Conservation (phyloP, 768 basidiomycete genomes). For the Asterophora lycoperdoides region DNA sequence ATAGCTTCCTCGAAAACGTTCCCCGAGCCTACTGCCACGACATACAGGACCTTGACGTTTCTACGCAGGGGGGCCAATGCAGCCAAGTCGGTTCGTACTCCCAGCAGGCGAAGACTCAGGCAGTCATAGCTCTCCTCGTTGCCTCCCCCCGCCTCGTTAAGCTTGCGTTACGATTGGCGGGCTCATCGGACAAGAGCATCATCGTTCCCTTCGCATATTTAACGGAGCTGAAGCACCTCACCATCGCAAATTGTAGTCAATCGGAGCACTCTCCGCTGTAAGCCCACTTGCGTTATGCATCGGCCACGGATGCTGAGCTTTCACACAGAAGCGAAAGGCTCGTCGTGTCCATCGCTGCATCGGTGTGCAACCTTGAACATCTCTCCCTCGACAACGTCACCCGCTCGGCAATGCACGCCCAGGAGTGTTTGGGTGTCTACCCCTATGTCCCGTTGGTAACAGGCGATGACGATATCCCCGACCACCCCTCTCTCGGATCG, state of each 20-base stretch:
- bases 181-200: constrained; percentile 45
- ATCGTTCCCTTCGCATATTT: constrained; percentile 46
- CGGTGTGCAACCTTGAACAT: constrained; percentile 48
- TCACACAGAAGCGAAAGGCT: constrained; percentile 59
- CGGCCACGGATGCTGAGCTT: constrained; percentile 4
- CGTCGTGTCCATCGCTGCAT: constrained; percentile 63
- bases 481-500: constrained; percentile 48
- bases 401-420: constrained; percentile 63
- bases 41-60: constrained; percentile 52
- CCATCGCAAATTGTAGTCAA: constrained; percentile 43
- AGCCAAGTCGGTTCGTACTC: constrained; percentile 18
- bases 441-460: constrained; percentile 57
- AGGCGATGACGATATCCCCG: constrained; percentile 58
- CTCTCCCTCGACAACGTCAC: constrained; percentile 61
- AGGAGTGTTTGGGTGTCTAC: constrained; percentile 49
- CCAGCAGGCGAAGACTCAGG: constrained; percentile 36
- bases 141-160: constrained; percentile 44
- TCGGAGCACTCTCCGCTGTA: constrained; percentile 43
- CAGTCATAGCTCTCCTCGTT: constrained; percentile 46
- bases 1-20: constrained; percentile 51
- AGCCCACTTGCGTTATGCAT: constrained; percentile 18
- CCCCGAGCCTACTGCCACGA: constrained; percentile 48
- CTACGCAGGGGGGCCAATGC: constrained; percentile 23
- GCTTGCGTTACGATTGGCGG: constrained; percentile 45
- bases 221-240: constrained; percentile 38